phyloP scores from a whole-genome alignment of 129 eudicot species.

The Flaveria sonorensis region DNA sequence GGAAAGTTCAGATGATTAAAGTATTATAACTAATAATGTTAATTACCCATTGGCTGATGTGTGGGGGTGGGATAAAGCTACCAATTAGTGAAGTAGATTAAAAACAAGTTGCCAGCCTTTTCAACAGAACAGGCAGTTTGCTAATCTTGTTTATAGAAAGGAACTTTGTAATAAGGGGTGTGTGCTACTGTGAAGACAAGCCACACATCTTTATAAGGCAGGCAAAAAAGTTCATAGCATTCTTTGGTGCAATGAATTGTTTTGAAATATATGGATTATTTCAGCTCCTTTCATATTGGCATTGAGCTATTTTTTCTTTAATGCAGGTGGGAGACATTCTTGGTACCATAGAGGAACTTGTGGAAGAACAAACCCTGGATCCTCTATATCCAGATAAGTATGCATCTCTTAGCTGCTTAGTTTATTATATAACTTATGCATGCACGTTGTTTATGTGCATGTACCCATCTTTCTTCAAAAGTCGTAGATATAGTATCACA shows the following conservation, averaged over 20 bases:
- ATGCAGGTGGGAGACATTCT: constrained; percentile 61
- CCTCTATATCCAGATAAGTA: constrained; percentile 54
- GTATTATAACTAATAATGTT: too few relatives aligned
- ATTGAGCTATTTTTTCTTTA: constrained; percentile 1
- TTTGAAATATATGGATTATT: neutral
- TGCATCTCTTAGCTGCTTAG: constrained; percentile 23
- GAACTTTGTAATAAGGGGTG: neutral
- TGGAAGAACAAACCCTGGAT: constrained; percentile 63
- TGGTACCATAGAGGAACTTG: constrained; percentile 64
- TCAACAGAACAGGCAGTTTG: neutral
- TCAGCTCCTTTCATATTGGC: constrained; percentile 1
- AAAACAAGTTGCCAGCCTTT: neutral
- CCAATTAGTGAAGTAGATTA: neutral
- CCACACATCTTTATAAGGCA: neutral
- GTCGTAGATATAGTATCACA: too few relatives aligned
- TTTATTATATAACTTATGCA: neutral
- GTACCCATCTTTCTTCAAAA: too few relatives aligned
- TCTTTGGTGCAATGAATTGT: neutral
- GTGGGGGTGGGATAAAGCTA: neutral
- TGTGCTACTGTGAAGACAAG: neutral
- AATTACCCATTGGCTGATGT: neutral
- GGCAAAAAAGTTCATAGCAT: neutral
- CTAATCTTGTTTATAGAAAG: neutral
- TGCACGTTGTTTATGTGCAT: too few relatives aligned
- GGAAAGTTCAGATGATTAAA: too few relatives aligned